Percentiles rank a stretch among this genome's conserved stretches.
Conservation (phyloP, 2,329 filamentous ascomycete species). For the Sporothrix pseudoabietina region DNA sequence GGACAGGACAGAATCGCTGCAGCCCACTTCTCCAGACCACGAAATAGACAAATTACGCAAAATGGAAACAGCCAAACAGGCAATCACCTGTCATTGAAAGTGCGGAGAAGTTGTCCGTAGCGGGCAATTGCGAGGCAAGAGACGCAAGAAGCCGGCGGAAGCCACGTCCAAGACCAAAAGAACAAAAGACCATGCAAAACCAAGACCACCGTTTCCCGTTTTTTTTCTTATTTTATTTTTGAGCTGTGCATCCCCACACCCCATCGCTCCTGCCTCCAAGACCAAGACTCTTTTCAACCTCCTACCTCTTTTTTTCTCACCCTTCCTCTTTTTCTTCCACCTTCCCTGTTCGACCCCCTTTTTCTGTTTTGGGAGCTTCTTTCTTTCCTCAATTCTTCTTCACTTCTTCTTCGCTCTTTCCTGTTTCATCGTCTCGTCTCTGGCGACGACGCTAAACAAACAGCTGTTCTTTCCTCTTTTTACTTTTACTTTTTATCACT, state of each 20-base stretch:
- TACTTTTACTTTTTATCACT: not conserved
- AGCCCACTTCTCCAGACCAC: not conserved
- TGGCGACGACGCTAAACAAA: not conserved
- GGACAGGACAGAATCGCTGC: not conserved
- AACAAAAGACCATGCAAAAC: not conserved
- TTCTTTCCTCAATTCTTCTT: not conserved
- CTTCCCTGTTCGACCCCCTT: not conserved
- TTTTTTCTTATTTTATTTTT: not conserved
- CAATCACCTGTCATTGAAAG: not conserved
- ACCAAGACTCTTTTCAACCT: not conserved
- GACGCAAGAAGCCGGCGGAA: not conserved
- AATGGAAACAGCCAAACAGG: too few species aligned
- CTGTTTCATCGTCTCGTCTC: not conserved
- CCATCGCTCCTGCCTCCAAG: not conserved
- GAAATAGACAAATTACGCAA: too few species aligned
- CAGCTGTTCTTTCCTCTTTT: not conserved
- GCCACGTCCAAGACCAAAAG: not conserved
- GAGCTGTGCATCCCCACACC: not conserved
- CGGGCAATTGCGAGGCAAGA: not conserved
- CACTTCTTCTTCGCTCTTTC: constrained; percentile 4
- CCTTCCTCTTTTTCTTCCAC: not conserved
- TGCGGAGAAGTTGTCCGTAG: constrained; percentile 17
- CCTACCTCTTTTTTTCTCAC: not conserved
- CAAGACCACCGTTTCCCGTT: not conserved
- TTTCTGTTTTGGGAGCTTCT: not conserved